phyloP scores from a whole-genome alignment of 108 stramenopile genomes.

The Nitzschia inconspicua region DNA sequence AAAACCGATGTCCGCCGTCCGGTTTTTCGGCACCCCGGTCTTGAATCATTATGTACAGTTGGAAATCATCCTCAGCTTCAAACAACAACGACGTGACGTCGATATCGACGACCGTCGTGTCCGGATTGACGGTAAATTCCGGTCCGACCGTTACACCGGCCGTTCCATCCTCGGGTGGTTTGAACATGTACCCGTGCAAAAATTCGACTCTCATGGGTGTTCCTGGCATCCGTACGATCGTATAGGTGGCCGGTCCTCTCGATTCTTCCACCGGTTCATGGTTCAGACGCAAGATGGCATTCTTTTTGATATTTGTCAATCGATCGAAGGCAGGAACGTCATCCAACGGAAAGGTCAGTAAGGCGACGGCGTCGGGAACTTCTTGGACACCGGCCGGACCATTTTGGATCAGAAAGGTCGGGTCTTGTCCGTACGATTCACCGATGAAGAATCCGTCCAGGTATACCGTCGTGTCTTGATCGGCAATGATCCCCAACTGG shows the following conservation, averaged over 20 bases:
- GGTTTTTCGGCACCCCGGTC: constrained; percentile 17
- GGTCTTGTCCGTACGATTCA: constrained; percentile 9
- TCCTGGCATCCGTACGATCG: constrained; percentile 17
- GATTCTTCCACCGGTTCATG: neutral
- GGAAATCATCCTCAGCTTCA: neutral
- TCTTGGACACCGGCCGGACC: constrained; percentile 7
- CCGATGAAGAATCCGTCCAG: neutral
- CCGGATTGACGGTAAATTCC: constrained; percentile 12
- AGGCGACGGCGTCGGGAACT: constrained; percentile 11
- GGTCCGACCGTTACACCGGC: constrained; percentile 17
- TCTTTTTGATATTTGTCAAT: neutral
- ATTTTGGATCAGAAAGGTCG: constrained; percentile 20
- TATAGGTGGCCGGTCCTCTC: constrained; percentile 1
- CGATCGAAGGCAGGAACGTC: constrained; percentile 9
- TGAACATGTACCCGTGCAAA: constrained; percentile 7
- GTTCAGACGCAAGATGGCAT: constrained; percentile 6
- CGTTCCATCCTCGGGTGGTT: constrained; percentile 8
- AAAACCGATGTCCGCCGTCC: constrained; percentile 17
- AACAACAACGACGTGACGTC: constrained; percentile 21
- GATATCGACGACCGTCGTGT: constrained; percentile 5
- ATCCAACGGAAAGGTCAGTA: constrained; percentile 11
- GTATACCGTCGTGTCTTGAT: constrained; percentile 17
- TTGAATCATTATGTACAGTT: constrained; percentile 19
- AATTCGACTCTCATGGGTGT: constrained; percentile 14
- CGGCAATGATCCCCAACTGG: constrained; percentile 2